These are phyloP conservation scores for Caryopteris hybrid DNA, from an alignment of 305 asterid species.

Conservation along the genomic window DNA sequence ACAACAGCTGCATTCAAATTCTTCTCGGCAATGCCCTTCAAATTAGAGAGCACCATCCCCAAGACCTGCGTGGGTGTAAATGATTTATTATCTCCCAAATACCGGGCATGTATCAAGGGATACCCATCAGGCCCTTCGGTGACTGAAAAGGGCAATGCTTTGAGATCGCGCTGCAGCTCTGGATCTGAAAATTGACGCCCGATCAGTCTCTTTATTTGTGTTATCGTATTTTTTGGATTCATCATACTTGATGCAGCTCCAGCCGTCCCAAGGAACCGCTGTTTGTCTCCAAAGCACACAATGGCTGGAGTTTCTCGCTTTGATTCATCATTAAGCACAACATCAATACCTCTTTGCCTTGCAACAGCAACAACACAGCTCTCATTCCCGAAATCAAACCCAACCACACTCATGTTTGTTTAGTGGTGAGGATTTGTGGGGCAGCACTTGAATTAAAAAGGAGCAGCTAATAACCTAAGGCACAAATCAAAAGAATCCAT, in stretches of 20 bases:
- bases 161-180: conserved; percentile 78
- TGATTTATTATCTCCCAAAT: conserved; percentile 72
- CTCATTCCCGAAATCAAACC: conserved; percentile 95
- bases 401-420: conserved; percentile 94
- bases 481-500: not conserved
- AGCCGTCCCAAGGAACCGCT: conserved; percentile 94
- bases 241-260: conserved; percentile 96
- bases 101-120: conserved; percentile 71
- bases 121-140: conserved; percentile 92
- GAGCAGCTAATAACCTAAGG: conserved; percentile 27
- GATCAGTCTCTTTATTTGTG: conserved; percentile 82
- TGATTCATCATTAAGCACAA: conserved; percentile 90
- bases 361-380: conserved; percentile 97
- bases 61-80: conserved; percentile 85
- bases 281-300: conserved; percentile 95
- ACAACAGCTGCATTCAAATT: conserved; percentile 82
- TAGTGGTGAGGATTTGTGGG: not conserved
- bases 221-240: conserved; percentile 91
- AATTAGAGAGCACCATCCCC: conserved; percentile 84
- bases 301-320: conserved; percentile 90
- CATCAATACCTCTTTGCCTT: conserved; percentile 96
- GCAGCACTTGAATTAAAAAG: not conserved
- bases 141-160: conserved; percentile 64
- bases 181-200: conserved; percentile 93
- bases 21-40: conserved; percentile 81